These are phyloP conservation scores for Ceratocystis huliohia DNA, from an alignment of 2,329 filamentous ascomycete species.

Conservation along the genomic window DNA sequence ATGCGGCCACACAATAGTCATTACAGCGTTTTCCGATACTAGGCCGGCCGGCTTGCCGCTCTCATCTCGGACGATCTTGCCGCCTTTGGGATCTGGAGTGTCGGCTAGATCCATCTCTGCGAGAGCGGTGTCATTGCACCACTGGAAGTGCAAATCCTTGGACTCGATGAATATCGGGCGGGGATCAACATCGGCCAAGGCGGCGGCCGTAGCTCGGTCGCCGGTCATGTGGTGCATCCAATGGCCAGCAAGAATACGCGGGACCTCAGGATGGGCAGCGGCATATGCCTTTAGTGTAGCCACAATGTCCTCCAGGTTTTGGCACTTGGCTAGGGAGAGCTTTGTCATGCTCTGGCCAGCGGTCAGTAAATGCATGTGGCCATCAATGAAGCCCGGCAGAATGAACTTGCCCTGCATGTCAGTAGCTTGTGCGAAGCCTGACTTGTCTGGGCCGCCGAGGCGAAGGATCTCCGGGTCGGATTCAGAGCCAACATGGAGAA, in stretches of 20 bases:
- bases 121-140: constrained; percentile 42
- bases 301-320: constrained; percentile 38
- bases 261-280: constrained; percentile 34
- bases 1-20: constrained; percentile 44
- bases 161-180: constrained; percentile 45
- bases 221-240: constrained; percentile 44
- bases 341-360: constrained; percentile 43
- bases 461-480: constrained; percentile 17
- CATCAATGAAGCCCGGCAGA: constrained; percentile 45
- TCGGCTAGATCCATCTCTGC: constrained; percentile 36
- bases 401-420: constrained; percentile 31
- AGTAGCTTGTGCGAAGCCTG: constrained; percentile 23
- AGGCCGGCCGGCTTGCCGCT: constrained; percentile 38
- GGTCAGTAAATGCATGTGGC: constrained; percentile 43
- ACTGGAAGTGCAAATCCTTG: constrained; percentile 44
- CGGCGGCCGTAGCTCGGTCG: constrained; percentile 32
- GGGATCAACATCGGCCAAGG: constrained; percentile 40
- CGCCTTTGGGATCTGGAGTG: constrained; percentile 37
- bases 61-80: constrained; percentile 39
- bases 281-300: constrained; percentile 35
- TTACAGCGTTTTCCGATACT: constrained; percentile 39
- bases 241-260: constrained; percentile 40
- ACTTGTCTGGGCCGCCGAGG: constrained; percentile 15
- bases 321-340: constrained; percentile 37
- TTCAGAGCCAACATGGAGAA: constrained; percentile 18